Conservation (phyloP, 2,329 filamentous ascomycete species). For the Trichocomaceae sp. region DNA sequence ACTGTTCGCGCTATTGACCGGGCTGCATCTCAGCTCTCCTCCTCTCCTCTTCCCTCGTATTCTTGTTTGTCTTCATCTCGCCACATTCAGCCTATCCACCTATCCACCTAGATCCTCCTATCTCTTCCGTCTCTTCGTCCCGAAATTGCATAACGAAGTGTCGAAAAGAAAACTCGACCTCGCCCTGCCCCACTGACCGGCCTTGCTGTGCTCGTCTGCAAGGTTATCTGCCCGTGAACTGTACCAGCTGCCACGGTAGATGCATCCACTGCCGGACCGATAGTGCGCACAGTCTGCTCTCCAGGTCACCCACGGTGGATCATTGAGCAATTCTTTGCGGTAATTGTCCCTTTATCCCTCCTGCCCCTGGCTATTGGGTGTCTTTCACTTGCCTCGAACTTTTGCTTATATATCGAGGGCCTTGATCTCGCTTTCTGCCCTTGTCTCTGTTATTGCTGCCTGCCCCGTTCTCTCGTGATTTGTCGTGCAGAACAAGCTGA, state of each 20-base stretch:
- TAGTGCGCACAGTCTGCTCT: not conserved
- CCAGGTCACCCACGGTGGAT: conserved; percentile 2
- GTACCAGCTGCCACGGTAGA: not conserved
- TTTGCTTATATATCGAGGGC: not conserved
- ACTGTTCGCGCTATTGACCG: not conserved
- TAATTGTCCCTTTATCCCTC: not conserved
- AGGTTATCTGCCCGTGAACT: conserved; percentile 5
- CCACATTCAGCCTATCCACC: not conserved
- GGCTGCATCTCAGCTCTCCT: no score
- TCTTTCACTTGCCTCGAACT: not conserved
- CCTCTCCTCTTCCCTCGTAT: not conserved
- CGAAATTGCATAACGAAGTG: not conserved
- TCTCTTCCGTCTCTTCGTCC: not conserved
- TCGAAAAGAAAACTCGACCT: not conserved
- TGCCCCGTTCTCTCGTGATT: not conserved
- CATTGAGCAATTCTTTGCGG: conserved; percentile 2
- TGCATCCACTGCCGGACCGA: not conserved
- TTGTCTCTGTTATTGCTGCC: not conserved
- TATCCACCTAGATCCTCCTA: not conserved
- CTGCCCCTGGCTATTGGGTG: not conserved
- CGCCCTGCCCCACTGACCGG: not conserved
- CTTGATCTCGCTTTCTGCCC: not conserved
- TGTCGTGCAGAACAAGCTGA: not conserved
- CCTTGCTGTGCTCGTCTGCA: conserved; percentile 12
- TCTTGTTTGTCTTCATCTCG: not conserved